Percentiles rank a stretch among this genome's conserved stretches.
phyloP scores from a whole-genome alignment of 768 basidiomycete species.

The Kwoniella newhampshirensis region DNA sequence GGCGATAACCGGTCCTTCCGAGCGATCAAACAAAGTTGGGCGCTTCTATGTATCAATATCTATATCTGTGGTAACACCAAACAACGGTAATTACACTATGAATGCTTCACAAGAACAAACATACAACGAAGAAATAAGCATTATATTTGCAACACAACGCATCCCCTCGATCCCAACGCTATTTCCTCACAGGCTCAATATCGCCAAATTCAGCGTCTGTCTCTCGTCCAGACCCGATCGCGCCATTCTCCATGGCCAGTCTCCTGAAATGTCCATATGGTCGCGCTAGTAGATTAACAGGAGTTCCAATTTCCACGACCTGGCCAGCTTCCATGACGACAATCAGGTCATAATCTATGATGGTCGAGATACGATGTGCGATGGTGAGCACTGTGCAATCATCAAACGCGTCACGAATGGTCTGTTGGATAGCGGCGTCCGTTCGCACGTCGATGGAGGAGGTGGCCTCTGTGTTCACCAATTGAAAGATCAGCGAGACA shows the following conservation, averaged over 20 bases:
- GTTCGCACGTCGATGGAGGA: constrained; percentile 34
- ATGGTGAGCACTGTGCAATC: constrained; percentile 23
- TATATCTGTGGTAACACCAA: too few relatives aligned
- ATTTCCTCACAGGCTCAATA: too few relatives aligned
- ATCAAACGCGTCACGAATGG: constrained; percentile 18
- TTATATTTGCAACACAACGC: too few relatives aligned
- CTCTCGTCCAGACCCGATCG: background rate
- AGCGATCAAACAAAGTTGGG: too few relatives aligned
- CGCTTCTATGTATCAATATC: too few relatives aligned
- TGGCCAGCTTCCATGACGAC: constrained; percentile 46
- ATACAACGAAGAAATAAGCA: too few relatives aligned
- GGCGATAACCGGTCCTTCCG: too few relatives aligned
- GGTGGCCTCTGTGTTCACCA: constrained; percentile 21
- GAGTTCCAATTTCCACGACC: constrained; percentile 46
- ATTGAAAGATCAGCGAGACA: too few relatives aligned
- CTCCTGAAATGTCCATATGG: constrained; percentile 10
- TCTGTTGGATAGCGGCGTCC: constrained; percentile 24
- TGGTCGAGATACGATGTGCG: constrained; percentile 33
- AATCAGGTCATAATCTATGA: constrained; percentile 43
- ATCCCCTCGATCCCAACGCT: too few relatives aligned
- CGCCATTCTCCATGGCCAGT: constrained; percentile 21
- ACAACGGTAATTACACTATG: too few relatives aligned
- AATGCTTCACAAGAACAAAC: too few relatives aligned
- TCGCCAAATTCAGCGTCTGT: too few relatives aligned
- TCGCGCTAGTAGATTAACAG: constrained; percentile 16